Evolutionary conservation across 768 basidiomycete genomes (phyloP), one percentile per base, ranked within the genome.

Genomic region (Phanerochaete sordida): DNA sequence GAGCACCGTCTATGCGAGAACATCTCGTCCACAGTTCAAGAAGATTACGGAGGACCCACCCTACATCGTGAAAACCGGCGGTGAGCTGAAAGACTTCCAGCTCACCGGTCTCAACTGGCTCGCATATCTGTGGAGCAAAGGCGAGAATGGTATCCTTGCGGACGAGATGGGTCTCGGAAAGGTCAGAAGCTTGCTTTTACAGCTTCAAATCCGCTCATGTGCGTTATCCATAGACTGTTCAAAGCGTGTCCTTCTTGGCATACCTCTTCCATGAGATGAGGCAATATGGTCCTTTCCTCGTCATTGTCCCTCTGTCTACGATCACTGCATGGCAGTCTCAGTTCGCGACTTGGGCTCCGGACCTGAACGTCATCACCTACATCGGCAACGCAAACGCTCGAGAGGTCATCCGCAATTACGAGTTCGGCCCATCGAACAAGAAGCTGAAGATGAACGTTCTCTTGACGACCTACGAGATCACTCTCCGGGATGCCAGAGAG

Each of bases 161-260:
- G 97, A 99, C 69, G 97, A 99, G 81, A 99, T 98, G 97, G 97
- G 97, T 72, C 88, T 99, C 26, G 97, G 97, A 56, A 99, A 99
- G 85, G 83, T 90, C 63, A 48, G 62, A 56, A 66, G 35, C 0
- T n/a, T 57, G 48, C 48, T 48, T n/a, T 59, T 64, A 24, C 47
- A 64, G 59, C 21, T 60, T n/a, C 60, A 68, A 52, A n/a, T 31
- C n/a, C 28, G 30, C 50, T n/a, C n/a, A 51, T 33, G 3, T 51
- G 31, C 15, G 26, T n/a, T 49, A 13, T 68, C 49, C 39, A 2
- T 62, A 93, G 90, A 93, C 91, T 21, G 95, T 99, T 7, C 97
- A 99, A 79, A 95, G 95, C 0, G 96, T 98, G 12, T 75, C 95
- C 0, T 96, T 95, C 77, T 81, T 99, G 26, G 95, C 94, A 1